Evolutionary conservation across 768 basidiomycete species (phyloP), one percentile per base, ranked within the genome.

Genomic region (Podaxis sp.): DNA sequence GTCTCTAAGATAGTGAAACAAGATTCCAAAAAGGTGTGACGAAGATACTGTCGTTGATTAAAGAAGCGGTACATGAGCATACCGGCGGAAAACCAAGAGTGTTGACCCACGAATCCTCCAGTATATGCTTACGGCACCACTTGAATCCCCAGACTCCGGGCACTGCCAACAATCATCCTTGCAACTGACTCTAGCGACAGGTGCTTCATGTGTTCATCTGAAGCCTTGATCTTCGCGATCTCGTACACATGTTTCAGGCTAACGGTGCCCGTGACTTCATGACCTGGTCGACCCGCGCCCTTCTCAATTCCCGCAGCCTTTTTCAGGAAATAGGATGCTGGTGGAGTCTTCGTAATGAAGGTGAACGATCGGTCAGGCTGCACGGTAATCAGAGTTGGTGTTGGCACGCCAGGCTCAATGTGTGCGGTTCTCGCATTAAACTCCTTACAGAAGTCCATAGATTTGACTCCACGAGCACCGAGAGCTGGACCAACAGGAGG

Each of bases 361-460:
- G 90, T 86, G 80, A 99, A 99, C 58, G 96, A 86, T 65, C 95
- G 90, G 81, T 99, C 97, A 59, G 96, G 93, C 69, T 93, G 89
- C 63, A 99, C 90, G 60, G 87, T 92, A 71, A 99, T 96, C 65
- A 90, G 77, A n/a, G 95, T 97, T 10, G 97, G 96, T 41, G 86
- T 85, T 6, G 97, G 96, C 10, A 91, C 85, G 38, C 93, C 93
- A 17, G 89, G 87, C 65, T 87, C 84, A 40, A 96, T 83, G 73
- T 93, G 89, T 36, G 93, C 89, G 20, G 96, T 98, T 66, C 89
- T 88, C n/a, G 96, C 96, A 72, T 99, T 99, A 80, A 99, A 99
- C 74, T 99, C 95, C 75, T 98, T 99, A 83, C 95, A 97, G 73
- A 99, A 99, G 78, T 99, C 97, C 91, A 99, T 99, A 28, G 95